A percentile compares a stretch with the other conserved stretches of the same genome.
phyloP scores from a whole-genome alignment of 768 basidiomycete species.

The Kwoniella mangroviensis region DNA sequence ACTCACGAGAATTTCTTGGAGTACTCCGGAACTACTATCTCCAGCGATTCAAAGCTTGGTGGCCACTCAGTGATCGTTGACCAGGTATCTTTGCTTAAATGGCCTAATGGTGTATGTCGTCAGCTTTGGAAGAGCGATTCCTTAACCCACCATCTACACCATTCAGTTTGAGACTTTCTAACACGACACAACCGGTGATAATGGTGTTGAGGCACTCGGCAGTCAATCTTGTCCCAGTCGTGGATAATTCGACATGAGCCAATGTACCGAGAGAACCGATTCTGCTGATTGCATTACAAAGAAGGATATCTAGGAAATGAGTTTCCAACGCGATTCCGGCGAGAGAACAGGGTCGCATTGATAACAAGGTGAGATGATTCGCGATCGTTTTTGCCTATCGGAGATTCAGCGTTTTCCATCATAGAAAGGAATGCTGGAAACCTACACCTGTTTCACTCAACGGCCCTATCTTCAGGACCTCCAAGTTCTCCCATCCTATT shows the following conservation, averaged over 20 bases:
- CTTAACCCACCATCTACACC: slow-evolving; percentile 28
- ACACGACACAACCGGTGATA: slow-evolving; percentile 19
- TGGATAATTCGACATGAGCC: slow-evolving; percentile 23
- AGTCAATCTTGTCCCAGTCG: slow-evolving; percentile 27
- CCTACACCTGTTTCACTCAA: slow-evolving; percentile 27
- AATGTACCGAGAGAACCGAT: slow-evolving; percentile 22
- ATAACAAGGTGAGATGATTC: slow-evolving; percentile 16
- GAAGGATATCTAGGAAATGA: slow-evolving; percentile 24
- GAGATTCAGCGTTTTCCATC: not conserved
- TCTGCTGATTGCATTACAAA: slow-evolving; percentile 18
- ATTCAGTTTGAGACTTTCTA: slow-evolving; percentile 16
- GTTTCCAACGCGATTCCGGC: slow-evolving; percentile 17
- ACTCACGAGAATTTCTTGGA: slow-evolving; percentile 28
- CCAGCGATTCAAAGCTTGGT: slow-evolving; percentile 11
- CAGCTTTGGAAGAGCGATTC: not conserved
- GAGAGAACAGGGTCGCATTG: slow-evolving; percentile 3
- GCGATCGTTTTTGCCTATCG: slow-evolving; percentile 23
- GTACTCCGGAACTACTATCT: slow-evolving; percentile 24
- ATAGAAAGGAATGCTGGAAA: not conserved
- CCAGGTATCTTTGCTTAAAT: slow-evolving; percentile 34
- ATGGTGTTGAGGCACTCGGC: slow-evolving; percentile 23
- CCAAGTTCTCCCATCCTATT: slow-evolving; percentile 23
- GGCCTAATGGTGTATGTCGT: slow-evolving; percentile 16
- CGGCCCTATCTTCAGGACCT: slow-evolving; percentile 8
- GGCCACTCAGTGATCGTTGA: slow-evolving; percentile 28